Base-by-base conservation (phyloP, 345 rosid species). In the Boechera retrofracta region DNA sequence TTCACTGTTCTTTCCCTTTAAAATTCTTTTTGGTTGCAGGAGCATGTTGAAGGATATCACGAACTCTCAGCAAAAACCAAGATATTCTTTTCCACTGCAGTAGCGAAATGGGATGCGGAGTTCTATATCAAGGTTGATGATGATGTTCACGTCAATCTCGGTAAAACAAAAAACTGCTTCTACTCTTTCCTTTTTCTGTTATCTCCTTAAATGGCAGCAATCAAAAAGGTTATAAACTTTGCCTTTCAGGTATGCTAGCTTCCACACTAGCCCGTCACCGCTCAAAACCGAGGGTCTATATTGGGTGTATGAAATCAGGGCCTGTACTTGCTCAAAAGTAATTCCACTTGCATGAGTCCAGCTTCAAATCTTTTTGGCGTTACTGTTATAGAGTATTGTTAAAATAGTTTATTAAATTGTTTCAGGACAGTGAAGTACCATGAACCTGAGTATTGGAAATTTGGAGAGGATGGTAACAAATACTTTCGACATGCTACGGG, bases 251-350 rank as follows among this genome's bases (percentile, higher is more conserved):
- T 59, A 78, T 79, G 90, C 89, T 96, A 26, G 98, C 94, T 68
- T 80, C 98, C 33, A 89, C 98, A 47, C 97, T 93, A 80, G 89
- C 90, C 21, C 94, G 85, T 28, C 96, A 96, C 74, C 94, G 95
- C 59, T 86, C 89, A 74, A 96, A 96, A 79, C 97, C 98, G 35
- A 87, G 94, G 67, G 91, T 93, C 73, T 96, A 91, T 69, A 82
- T 93, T 5, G 99, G 97, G 13, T 93, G 99, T 80, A 96, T 96
- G 99, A 96, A 96, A 80, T 96, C 99, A 59, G 98, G 99, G 54
- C 98, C 99, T 10, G 99, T 96, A 58, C 96, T 96, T 82, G 77
- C 94, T 77, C 90, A 83, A 79, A 96, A 86, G 99, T 93, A 96
- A 85, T 65, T 67, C 69, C 8, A 39, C 62, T 64, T 41, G 2